Evolutionary conservation across 768 basidiomycete species (phyloP).

Genomic region (Favolaschia claudopus): DNA sequence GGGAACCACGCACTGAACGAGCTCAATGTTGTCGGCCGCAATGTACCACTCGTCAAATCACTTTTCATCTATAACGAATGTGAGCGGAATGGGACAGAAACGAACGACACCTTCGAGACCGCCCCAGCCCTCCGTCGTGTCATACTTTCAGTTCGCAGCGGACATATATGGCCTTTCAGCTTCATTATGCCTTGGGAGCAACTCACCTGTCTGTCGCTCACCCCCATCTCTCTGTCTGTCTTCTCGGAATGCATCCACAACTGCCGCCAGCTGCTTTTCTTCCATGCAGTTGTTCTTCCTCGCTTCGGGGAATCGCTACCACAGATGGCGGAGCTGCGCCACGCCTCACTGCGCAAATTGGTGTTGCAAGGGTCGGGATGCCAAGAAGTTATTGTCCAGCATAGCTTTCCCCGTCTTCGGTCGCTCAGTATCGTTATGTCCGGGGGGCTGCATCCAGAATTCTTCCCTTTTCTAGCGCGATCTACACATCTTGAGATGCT

Average conservation of each 20-base stretch:
- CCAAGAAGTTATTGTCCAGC: neutral
- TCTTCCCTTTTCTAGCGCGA: conserved; percentile 10
- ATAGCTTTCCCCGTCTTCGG: conserved; percentile 10
- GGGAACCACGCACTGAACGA: neutral
- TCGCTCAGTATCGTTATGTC: neutral
- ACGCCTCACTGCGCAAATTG: conserved; percentile 18
- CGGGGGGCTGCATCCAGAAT: conserved; percentile 7
- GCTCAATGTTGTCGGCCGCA: neutral
- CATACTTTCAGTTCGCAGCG: neutral
- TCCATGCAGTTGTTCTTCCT: neutral
- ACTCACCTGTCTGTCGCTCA: conserved; percentile 17
- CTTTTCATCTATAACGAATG: neutral
- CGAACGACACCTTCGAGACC: conserved; percentile 1
- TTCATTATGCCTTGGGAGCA: conserved; percentile 18
- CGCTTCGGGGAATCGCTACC: neutral
- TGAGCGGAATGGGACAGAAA: conserved; percentile 6
- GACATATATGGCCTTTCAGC: conserved; percentile 13
- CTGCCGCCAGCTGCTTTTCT: conserved; percentile 18
- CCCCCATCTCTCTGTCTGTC: conserved; percentile 6
- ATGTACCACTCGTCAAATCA: conserved; percentile 9
- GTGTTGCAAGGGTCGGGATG: conserved; percentile 1
- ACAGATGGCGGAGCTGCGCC: neutral
- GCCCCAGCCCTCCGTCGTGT: conserved; percentile 20
- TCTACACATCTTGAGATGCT: conserved; percentile 24
- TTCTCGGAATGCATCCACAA: conserved; percentile 21